Percentiles rank a stretch among this genome's conserved stretches.
Conservation (phyloP, 2,329 filamentous ascomycete genomes). For the Torrubiellomyces zombiae region DNA sequence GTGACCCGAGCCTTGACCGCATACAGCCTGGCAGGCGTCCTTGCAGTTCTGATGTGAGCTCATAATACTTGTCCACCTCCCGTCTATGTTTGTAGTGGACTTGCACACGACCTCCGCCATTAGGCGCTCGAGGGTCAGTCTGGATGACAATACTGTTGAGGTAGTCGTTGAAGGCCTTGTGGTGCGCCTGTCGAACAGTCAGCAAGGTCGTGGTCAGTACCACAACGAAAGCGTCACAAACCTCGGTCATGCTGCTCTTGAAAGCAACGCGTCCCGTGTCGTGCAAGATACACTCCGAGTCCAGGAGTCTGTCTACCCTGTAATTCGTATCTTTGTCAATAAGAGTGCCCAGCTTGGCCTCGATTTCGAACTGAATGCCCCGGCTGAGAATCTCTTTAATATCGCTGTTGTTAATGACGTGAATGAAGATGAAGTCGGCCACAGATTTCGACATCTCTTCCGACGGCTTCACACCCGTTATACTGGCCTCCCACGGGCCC, state of each 20-base stretch:
- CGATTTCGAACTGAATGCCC: slow-evolving; percentile 72
- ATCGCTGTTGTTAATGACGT: slow-evolving; percentile 52
- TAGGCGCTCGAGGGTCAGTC: slow-evolving; percentile 36
- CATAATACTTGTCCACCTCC: slow-evolving; percentile 73
- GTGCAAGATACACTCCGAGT: slow-evolving; percentile 53
- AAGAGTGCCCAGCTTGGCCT: slow-evolving; percentile 79
- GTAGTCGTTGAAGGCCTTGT: slow-evolving; percentile 68
- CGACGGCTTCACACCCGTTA: slow-evolving; percentile 52
- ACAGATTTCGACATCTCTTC: slow-evolving; percentile 60
- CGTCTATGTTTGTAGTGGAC: slow-evolving; percentile 69
- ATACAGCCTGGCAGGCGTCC: slow-evolving; percentile 48
- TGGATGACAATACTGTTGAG: slow-evolving; percentile 54
- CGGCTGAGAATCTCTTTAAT: slow-evolving; percentile 44
- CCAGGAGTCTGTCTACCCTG: slow-evolving; percentile 49
- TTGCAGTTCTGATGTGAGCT: slow-evolving; percentile 45
- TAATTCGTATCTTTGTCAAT: slow-evolving; percentile 56
- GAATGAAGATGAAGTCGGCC: slow-evolving; percentile 65
- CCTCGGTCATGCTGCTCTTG: slow-evolving; percentile 79
- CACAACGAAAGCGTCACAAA: slow-evolving; percentile 23
- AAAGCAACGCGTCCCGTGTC: slow-evolving; percentile 50
- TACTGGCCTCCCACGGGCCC: slow-evolving; percentile 47
- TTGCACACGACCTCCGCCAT: slow-evolving; percentile 32
- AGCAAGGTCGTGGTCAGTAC: slow-evolving; percentile 2
- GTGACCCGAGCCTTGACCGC: slow-evolving; percentile 35
- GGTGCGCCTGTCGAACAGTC: slow-evolving; percentile 44